Conservation (phyloP, 2,329 filamentous ascomycete genomes). For the Neopestalotiopsis clavispora region DNA sequence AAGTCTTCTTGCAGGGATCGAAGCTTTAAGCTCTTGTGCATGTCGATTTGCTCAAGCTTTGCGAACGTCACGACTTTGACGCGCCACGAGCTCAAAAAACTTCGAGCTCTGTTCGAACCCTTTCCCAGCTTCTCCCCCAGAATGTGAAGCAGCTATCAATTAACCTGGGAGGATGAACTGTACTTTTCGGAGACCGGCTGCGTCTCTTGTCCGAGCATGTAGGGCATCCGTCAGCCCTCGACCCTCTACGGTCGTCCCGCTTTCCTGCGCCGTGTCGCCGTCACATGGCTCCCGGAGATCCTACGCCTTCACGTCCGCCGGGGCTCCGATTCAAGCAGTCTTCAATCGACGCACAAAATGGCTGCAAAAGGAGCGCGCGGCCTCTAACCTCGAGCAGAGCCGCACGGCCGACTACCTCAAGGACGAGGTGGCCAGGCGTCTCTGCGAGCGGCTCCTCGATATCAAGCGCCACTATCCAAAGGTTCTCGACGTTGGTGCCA, state of each 20-base stretch:
- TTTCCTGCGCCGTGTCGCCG: constrained; percentile 8
- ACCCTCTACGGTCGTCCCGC: not conserved
- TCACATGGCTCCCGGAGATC: constrained; percentile 44
- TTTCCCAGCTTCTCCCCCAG: constrained; percentile 19
- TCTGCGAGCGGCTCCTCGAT: constrained; percentile 88
- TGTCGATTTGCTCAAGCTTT: not conserved
- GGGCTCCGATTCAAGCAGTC: constrained; percentile 81
- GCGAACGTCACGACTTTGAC: constrained; percentile 16
- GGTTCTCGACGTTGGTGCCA: constrained; percentile 91
- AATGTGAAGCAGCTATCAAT: constrained; percentile 30
- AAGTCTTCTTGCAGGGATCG: constrained; percentile 6
- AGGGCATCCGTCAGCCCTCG: constrained; percentile 17
- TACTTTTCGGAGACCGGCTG: constrained; percentile 27
- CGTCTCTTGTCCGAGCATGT: constrained; percentile 22
- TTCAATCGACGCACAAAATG: constrained; percentile 91
- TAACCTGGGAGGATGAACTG: constrained; percentile 33
- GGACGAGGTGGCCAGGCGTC: constrained; percentile 84
- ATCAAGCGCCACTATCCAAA: constrained; percentile 87
- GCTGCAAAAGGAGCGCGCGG: constrained; percentile 88
- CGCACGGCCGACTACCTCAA: constrained; percentile 89
- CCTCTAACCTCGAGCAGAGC: constrained; percentile 70
- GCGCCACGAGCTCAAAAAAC: not conserved
- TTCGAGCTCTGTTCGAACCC: not conserved
- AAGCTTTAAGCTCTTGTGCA: constrained; percentile 2
- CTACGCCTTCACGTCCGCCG: constrained; percentile 81